These are phyloP conservation scores for Blastobotrys muscicola DNA, from an alignment of 805 yeast genomes.

Conservation along the genomic window DNA sequence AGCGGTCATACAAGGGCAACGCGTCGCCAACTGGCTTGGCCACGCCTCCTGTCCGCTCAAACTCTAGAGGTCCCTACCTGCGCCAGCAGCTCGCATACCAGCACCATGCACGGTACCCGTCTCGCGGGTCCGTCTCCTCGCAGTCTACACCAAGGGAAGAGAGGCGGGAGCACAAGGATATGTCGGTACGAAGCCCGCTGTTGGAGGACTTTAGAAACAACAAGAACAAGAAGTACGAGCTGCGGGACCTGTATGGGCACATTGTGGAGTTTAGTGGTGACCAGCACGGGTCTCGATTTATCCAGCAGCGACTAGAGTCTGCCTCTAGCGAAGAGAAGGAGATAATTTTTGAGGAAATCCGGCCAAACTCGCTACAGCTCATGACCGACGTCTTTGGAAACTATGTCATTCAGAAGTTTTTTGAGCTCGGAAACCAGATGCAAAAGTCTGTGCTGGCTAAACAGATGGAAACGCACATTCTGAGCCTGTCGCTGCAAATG, in stretches of 20 bases:
- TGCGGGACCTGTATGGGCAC: conserved; percentile 74
- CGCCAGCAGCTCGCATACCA: background rate
- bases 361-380: conserved; percentile 62
- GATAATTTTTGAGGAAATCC: conserved; percentile 72
- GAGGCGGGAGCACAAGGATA: conserved; percentile 1
- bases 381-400: conserved; percentile 98
- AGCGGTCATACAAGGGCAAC: background rate
- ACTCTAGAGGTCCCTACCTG: background rate
- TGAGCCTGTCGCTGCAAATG: conserved; percentile 80
- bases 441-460: conserved; percentile 64
- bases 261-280: conserved; percentile 89
- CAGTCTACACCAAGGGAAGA: background rate
- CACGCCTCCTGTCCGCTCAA: background rate
- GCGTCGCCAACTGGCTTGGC: background rate
- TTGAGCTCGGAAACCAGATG: conserved; percentile 66
- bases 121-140: background rate
- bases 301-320: conserved; percentile 72
- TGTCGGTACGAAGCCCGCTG: conserved; percentile 36
- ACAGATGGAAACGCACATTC: conserved; percentile 64
- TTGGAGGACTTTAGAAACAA: conserved; percentile 77
- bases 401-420: conserved; percentile 89
- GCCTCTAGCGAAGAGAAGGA: conserved; percentile 66
- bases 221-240: conserved; percentile 47
- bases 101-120: background rate
- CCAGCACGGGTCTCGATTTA: conserved; percentile 95